Evolutionary conservation across 1,284 basidiomycete species (phyloP), one percentile per base, ranked within the genome.

Genomic region (Neonothopanus nambi): DNA sequence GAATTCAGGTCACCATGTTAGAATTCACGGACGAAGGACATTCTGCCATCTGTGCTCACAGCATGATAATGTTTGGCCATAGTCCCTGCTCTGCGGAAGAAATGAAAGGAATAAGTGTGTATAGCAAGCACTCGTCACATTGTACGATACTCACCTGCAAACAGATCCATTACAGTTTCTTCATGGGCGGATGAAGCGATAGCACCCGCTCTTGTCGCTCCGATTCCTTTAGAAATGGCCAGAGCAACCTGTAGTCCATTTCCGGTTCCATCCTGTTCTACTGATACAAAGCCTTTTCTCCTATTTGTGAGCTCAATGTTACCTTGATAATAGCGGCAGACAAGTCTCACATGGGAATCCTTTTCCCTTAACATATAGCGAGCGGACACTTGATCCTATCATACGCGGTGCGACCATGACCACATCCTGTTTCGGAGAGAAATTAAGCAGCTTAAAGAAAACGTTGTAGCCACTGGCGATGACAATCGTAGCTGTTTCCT

Each of bases 351-450:
- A 85, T 40, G 82, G 83, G 65, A 83, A 85, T 8, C 84, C 83
- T 57, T 77, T 77, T 28, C 78, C 78, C 63, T 82, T 84, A 63
- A 77, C 72, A 57, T 80, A 85, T 26, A 85, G 66, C 37, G 80
- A 81, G 5, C 83, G 77, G 28, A 85, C 83, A 15, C 82, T 84
- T 26, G 81, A 83, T 7, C 83, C 81, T 54, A 84, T 84, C 82
- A 84, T 84, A 43, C 83, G 75, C 17, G 84, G 84, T 18, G 83
- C 84, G 37, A 85, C 83, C 83, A 85, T 85, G 26, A 84, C 78
- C 26, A 85, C 80, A 61, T 83, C 75, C 60, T 84, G 83, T n/a
- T 70, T 68, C 3, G 75, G 67, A 50, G 73, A 72, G 64, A 85
- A 84, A 43, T 80, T 65, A 36, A 85, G 68, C 17, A 84, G 70